Evolutionary conservation across 2,329 filamentous ascomycete genomes (phyloP).

Genomic region (Diaporthe destruens): DNA sequence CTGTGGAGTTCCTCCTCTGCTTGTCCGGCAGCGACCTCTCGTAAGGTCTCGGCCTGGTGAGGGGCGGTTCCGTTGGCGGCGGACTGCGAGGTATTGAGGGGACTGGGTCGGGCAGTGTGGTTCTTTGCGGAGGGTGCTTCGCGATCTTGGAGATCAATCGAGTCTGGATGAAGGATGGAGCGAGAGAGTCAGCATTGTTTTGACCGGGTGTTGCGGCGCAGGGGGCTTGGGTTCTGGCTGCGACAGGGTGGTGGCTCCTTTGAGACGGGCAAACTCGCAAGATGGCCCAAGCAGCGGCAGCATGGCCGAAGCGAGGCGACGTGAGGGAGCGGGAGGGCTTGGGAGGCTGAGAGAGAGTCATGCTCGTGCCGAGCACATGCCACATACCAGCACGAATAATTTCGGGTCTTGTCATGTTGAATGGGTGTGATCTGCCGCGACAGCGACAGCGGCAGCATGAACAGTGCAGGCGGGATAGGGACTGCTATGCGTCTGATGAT

Average conservation of each 20-base stretch:
- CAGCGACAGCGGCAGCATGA: conserved; percentile 38
- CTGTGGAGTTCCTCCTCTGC: conserved; percentile 78
- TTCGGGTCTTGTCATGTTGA: conserved; percentile 69
- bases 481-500: conserved; percentile 28
- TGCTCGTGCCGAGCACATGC: conserved; percentile 29
- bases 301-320: conserved; percentile 4
- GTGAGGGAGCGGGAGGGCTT: conserved; percentile 9
- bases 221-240: conserved; percentile 33
- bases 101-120: conserved; percentile 69
- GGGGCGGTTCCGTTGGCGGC: conserved; percentile 65
- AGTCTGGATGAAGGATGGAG: conserved; percentile 70
- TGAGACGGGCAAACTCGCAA: conserved; percentile 21
- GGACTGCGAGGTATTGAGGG: conserved; percentile 63
- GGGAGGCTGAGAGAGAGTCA: conserved; percentile 36
- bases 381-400: conserved; percentile 72
- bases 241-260: conserved; percentile 16
- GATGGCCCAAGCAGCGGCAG: conserved; percentile 31
- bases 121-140: conserved; percentile 86
- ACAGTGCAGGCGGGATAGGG: conserved; percentile 30
- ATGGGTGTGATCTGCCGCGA: conserved; percentile 42
- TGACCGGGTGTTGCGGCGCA: conserved; percentile 7
- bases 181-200: conserved; percentile 47
- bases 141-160: conserved; percentile 92
- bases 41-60: conserved; percentile 88
- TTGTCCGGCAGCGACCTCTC: conserved; percentile 82